Base-by-base conservation (phyloP, 495 filamentous ascomycete genomes). In the Aspergillus ostianus region DNA sequence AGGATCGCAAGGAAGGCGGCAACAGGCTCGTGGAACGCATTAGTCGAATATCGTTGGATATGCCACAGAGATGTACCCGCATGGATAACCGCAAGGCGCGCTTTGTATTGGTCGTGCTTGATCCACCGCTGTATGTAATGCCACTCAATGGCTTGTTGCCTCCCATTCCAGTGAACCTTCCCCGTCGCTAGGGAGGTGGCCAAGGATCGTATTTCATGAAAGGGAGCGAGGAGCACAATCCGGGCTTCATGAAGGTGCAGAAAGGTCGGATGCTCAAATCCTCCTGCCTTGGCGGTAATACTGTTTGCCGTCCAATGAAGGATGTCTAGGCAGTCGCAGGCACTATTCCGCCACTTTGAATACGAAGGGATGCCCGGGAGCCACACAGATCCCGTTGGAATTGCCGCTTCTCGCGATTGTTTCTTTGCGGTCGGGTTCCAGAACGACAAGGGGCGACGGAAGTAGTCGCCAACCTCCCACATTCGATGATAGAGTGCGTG, bases 341-440 rank as follows among this genome's bases (percentile, higher is more conserved):
- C 74, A 50, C 79, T 78, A 61, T 84, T 84, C 27, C 80, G 75
- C 82, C 82, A 84, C 56, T 80, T 82, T 4, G 80, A 75, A 56
- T 77, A 81, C 0, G 75, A 77, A 7, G 77, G 75, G 18, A 79
- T 79, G 7, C 74, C 72, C 4, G 80, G 80, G 10, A 80, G 76
- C 80, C 79, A 83, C n/a, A 81, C 73, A 36, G 75, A 71, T 4
- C 72, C 68, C 1, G 68, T 71, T 18, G 68, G 68, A 13, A 78
- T 71, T 6, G 73, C 72, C 20, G 69, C 60, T 29, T 71, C 65
- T 17, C 77, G 68, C 18, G 74, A 68, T 41, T 79, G 73, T 58
- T 73, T 79, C 45, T 73, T 74, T 2, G 79, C 79, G 3, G 77
- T 77, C 9, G 81, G 81, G 27, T 70, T 73, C 78, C 79, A 84